Evolutionary conservation across 139 green algal species (phyloP).

Genomic region (Asterochloris erici): DNA sequence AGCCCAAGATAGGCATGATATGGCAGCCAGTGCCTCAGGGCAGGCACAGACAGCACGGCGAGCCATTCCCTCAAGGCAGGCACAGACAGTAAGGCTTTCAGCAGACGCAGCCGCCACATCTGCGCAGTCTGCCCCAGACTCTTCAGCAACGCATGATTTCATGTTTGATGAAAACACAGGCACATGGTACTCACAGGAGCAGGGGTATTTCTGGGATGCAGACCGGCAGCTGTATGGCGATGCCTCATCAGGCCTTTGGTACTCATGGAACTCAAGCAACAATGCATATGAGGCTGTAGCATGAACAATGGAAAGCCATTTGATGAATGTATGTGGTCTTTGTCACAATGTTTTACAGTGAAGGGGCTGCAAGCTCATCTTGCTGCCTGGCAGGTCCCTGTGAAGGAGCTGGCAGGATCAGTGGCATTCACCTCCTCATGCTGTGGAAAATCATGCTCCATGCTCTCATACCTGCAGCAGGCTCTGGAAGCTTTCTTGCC

Average conservation of each 20-base stretch:
- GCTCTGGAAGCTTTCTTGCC: too few relatives aligned
- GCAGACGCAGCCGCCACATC: not conserved
- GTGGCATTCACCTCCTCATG: too few relatives aligned
- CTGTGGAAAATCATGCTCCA: too few relatives aligned
- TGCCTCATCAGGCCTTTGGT: slow-evolving; percentile 45
- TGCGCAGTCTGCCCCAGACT: not conserved
- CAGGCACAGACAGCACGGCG: too few relatives aligned
- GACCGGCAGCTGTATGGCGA: slow-evolving; percentile 44
- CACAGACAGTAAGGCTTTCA: not conserved
- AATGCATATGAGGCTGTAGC: too few relatives aligned
- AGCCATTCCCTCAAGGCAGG: not conserved
- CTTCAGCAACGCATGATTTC: slow-evolving; percentile 8
- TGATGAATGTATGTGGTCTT: too few relatives aligned
- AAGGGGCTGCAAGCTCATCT: too few relatives aligned
- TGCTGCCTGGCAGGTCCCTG: too few relatives aligned
- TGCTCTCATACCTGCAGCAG: too few relatives aligned
- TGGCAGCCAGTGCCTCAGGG: not conserved
- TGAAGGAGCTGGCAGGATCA: too few relatives aligned
- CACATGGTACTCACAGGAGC: slow-evolving; percentile 22
- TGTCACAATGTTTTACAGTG: too few relatives aligned
- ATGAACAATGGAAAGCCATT: too few relatives aligned
- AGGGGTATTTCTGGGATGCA: slow-evolving; percentile 47
- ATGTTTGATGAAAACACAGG: slow-evolving; percentile 23
- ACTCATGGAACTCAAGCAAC: slow-evolving; percentile 13
- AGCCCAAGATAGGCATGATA: not conserved